Percentiles rank a stretch among this genome's conserved stretches.
These are phyloP conservation scores for Eucalyptus sideroxylon DNA, from an alignment of 345 rosid species.

Conservation along the genomic window DNA sequence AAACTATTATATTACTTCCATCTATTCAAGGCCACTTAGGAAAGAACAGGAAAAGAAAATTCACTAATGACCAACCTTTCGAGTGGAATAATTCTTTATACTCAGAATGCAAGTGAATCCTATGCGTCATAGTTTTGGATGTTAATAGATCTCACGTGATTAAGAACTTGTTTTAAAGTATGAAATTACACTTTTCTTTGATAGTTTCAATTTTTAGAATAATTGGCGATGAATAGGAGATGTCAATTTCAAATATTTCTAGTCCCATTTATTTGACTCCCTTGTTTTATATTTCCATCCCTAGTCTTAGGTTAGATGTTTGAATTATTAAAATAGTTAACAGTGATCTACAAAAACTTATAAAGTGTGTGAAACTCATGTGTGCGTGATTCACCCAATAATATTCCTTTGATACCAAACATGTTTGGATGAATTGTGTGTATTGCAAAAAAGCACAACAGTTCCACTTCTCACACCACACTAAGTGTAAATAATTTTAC, in stretches of 20 bases:
- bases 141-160: not conserved
- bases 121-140: not conserved
- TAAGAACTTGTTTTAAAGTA: too few relatives aligned
- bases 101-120: not conserved
- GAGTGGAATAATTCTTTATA: not conserved
- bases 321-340: too few relatives aligned
- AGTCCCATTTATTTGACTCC: not conserved
- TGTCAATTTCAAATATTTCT: too few relatives aligned
- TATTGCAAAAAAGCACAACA: not conserved
- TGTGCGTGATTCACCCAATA: not conserved
- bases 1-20: not conserved
- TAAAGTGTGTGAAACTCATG: not conserved
- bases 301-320: too few relatives aligned
- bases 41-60: not conserved
- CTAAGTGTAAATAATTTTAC: not conserved
- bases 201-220: too few relatives aligned
- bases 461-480: not conserved
- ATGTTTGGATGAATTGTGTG: not conserved
- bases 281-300: not conserved
- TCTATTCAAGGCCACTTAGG: not conserved
- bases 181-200: too few relatives aligned
- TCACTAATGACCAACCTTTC: not conserved
- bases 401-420: too few relatives aligned
- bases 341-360: too few relatives aligned
- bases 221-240: too few relatives aligned